Base-by-base conservation (phyloP, 169 alveolate genomes). In the Plasmodium knowlesi region DNA sequence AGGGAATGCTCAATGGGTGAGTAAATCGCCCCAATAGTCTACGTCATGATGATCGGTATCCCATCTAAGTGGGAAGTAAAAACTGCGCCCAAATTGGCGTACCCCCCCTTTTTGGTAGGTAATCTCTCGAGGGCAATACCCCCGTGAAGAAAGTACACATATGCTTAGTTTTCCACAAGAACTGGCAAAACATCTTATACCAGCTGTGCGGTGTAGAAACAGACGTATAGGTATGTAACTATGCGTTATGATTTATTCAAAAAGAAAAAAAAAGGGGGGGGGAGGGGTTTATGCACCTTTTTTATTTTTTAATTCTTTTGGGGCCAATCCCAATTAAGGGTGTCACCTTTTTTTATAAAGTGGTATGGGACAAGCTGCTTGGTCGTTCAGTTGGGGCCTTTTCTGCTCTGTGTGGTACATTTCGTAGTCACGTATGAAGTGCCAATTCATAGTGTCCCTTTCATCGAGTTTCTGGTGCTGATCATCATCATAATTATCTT, bases 321-420 rank as follows among this genome's bases (percentile, higher is more conserved):
- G 9, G 32, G 30, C 54, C n/a, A 46, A 0, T 12, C 57, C 50
- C 37, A 28, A 61, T 61, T 34, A n/a, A 34, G 6, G 10, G 32
- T 32, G 39, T n/a, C 73, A 46, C n/a, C 78, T 85, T 73, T 85
- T 72, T 53, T 85, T 85, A 72, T 85, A 85, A 85, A 85, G 70
- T 5, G 93, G 84, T 41, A 74, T 73, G 39, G n/a, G 39, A 85
- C 80, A 50, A n/a, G 84, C 32, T 5, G 50, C 43, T 46, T 73
- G 67, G 22, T 74, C 93, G 57, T 46, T 73, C 22, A 73, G 72
- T 14, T 16, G 57, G 19, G 54, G 25, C 78, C 43, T 85, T 73
- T 85, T 85, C 39, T 46, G 93, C 37, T 30, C 76, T 16, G 25
- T 57, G 50, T 19, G 41, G 78, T 53, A 85, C 39, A 85, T 72